phyloP scores from a whole-genome alignment of 768 basidiomycete genomes.

The Pisolithus sp. region DNA sequence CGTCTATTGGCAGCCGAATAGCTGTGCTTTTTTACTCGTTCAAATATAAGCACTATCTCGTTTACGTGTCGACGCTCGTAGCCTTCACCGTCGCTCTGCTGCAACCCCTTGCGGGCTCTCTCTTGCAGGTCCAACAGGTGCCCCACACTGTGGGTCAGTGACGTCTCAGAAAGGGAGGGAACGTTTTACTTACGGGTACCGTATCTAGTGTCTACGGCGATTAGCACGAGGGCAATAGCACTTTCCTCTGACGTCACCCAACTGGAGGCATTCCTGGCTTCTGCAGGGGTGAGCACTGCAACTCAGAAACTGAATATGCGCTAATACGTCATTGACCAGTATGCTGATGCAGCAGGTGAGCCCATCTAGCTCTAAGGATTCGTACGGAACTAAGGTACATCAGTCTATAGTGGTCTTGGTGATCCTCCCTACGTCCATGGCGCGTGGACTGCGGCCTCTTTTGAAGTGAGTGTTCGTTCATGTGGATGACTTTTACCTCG shows the following conservation, averaged over 20 bases:
- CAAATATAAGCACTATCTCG: conserved; percentile 47
- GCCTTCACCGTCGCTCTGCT: conserved; percentile 41
- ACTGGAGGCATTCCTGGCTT: conserved; percentile 51
- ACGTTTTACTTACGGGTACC: not conserved
- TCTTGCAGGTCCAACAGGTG: conserved; percentile 24
- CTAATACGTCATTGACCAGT: conserved; percentile 28
- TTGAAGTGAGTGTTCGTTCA: conserved; percentile 34
- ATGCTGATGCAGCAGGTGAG: conserved; percentile 24
- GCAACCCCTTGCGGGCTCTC: conserved; percentile 49
- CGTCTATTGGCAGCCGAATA: conserved; percentile 31
- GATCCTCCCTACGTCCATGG: conserved; percentile 54
- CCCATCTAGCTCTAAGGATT: not conserved
- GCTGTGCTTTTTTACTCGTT: conserved; percentile 39
- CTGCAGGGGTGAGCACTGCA: conserved; percentile 43
- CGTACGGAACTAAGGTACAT: not conserved
- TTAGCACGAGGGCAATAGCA: conserved; percentile 36
- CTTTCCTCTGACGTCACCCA: conserved; percentile 38
- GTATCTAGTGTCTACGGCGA: conserved; percentile 32
- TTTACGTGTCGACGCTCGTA: conserved; percentile 47
- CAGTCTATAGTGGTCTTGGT: conserved; percentile 33
- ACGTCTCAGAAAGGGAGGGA: conserved; percentile 7
- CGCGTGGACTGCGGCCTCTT: conserved; percentile 50
- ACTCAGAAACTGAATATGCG: not conserved
- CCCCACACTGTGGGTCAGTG: conserved; percentile 15
- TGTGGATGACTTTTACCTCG: not conserved